Evolutionary conservation across 2,329 filamentous ascomycete genomes (phyloP).

Genomic region (Lecanicillium sp.): DNA sequence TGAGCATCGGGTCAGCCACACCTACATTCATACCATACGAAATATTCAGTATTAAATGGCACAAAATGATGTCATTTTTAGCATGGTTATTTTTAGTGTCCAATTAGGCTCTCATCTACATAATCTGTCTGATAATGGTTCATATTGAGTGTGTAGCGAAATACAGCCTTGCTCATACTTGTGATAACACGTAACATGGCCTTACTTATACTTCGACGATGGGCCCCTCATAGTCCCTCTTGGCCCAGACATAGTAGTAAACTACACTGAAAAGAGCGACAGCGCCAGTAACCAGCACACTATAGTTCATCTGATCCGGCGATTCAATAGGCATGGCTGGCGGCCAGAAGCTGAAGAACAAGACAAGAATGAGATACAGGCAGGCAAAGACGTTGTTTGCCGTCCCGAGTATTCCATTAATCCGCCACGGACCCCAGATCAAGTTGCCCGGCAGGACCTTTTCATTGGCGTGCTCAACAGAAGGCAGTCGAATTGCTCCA

Average conservation of each 20-base stretch:
- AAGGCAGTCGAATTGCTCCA: conserved; percentile 16
- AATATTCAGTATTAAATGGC: too few relatives aligned
- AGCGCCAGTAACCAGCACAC: conserved; percentile 32
- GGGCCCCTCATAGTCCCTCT: conserved; percentile 37
- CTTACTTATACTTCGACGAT: conserved; percentile 20
- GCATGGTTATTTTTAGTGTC: too few relatives aligned
- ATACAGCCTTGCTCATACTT: too few relatives aligned
- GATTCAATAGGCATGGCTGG: conserved; percentile 18
- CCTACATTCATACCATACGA: too few relatives aligned
- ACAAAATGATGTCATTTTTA: too few relatives aligned
- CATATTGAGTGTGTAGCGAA: too few relatives aligned
- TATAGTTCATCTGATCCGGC: conserved; percentile 36
- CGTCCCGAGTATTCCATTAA: conserved; percentile 41
- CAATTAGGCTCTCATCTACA: too few relatives aligned
- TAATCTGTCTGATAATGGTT: too few relatives aligned
- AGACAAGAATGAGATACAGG: conserved; percentile 41
- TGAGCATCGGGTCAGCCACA: too few relatives aligned
- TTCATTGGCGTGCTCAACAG: neutral
- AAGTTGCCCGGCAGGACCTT: conserved; percentile 17
- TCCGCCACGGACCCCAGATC: conserved; percentile 46
- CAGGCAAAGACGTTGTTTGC: conserved; percentile 48
- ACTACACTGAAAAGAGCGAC: conserved; percentile 34
- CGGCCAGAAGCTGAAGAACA: conserved; percentile 49
- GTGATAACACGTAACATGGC: too few relatives aligned
- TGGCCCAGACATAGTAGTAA: conserved; percentile 35